phyloP scores from a whole-genome alignment of 192 early-diverging fungal genomes.

The Gamsiella multidivaricata region DNA sequence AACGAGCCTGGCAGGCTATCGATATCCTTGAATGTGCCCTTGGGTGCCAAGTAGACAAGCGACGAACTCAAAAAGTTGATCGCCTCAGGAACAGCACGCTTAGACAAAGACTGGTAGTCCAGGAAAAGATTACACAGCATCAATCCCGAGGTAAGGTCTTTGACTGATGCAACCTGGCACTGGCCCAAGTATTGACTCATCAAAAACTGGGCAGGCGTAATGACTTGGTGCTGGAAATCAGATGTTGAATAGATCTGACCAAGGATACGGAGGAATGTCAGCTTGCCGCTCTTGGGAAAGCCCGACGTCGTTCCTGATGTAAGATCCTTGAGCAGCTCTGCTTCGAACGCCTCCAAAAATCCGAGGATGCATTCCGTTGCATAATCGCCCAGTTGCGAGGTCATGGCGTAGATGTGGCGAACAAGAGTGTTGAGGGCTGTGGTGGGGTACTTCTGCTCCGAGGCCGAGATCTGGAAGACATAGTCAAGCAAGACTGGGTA shows the following conservation, averaged over 20 bases:
- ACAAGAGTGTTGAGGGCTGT: conserved; percentile 66
- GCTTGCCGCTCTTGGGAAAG: conserved; percentile 66
- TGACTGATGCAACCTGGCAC: conserved; percentile 63
- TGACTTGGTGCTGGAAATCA: conserved; percentile 87
- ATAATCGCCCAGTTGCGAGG: conserved; percentile 64
- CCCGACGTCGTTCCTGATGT: conserved; percentile 22
- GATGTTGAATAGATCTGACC: conserved; percentile 90
- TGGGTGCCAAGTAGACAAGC: conserved; percentile 59
- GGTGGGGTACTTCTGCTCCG: conserved; percentile 64
- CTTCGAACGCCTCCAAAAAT: conserved; percentile 65
- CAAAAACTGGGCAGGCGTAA: conserved; percentile 87
- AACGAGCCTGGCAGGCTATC: conserved; percentile 56
- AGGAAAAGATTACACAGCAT: conserved; percentile 77
- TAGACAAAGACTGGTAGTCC: conserved; percentile 73
- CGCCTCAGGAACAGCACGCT: conserved; percentile 80
- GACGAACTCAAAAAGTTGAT: conserved; percentile 70
- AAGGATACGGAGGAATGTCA: conserved; percentile 76
- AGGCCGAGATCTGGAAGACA: conserved; percentile 69
- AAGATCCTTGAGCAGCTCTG: conserved; percentile 54
- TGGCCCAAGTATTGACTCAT: conserved; percentile 83
- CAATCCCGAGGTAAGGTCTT: conserved; percentile 79
- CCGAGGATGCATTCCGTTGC: conserved; percentile 68
- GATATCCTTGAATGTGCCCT: conserved; percentile 34
- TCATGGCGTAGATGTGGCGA: conserved; percentile 73
- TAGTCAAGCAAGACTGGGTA: conserved; percentile 78